phyloP scores from a whole-genome alignment of 1,284 basidiomycete genomes.

The Termitomyces sp. region DNA sequence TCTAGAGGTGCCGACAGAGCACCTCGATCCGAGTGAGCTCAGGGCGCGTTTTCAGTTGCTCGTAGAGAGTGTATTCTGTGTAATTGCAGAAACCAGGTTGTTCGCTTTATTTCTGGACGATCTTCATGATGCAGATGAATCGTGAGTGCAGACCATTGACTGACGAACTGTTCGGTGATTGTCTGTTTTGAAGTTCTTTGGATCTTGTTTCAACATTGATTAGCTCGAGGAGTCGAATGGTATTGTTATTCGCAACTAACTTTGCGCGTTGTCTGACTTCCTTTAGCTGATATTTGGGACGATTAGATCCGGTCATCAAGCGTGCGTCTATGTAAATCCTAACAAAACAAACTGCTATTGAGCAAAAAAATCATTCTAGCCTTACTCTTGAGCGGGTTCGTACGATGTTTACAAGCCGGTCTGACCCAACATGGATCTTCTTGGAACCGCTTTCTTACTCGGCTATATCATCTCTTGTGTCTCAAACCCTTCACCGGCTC shows the following conservation, averaged over 20 bases:
- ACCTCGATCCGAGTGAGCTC: constrained; percentile 52
- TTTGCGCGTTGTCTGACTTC: neutral
- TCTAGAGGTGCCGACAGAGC: constrained; percentile 48
- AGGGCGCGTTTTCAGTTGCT: constrained; percentile 63
- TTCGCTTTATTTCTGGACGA: constrained; percentile 69
- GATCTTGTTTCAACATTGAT: constrained; percentile 59
- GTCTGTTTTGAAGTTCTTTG: constrained; percentile 40
- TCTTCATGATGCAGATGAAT: constrained; percentile 66
- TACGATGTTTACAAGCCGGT: constrained; percentile 50
- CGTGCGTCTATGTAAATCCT: constrained; percentile 24
- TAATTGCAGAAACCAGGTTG: constrained; percentile 61
- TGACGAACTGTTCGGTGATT: neutral
- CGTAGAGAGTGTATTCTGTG: constrained; percentile 62
- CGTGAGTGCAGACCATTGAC: constrained; percentile 35
- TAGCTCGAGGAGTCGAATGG: constrained; percentile 61
- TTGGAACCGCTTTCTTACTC: constrained; percentile 54
- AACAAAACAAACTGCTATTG: constrained; percentile 5
- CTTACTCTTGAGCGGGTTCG: constrained; percentile 46
- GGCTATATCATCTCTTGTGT: constrained; percentile 53
- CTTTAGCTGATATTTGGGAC: constrained; percentile 61
- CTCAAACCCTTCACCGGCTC: constrained; percentile 55
- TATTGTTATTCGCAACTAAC: constrained; percentile 22
- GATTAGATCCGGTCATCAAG: constrained; percentile 50
- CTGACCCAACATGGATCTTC: constrained; percentile 59
- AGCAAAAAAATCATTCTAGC: constrained; percentile 25